Conservation (phyloP, 2,329 filamentous ascomycete genomes). For the Aphanoascus verrucosus region DNA sequence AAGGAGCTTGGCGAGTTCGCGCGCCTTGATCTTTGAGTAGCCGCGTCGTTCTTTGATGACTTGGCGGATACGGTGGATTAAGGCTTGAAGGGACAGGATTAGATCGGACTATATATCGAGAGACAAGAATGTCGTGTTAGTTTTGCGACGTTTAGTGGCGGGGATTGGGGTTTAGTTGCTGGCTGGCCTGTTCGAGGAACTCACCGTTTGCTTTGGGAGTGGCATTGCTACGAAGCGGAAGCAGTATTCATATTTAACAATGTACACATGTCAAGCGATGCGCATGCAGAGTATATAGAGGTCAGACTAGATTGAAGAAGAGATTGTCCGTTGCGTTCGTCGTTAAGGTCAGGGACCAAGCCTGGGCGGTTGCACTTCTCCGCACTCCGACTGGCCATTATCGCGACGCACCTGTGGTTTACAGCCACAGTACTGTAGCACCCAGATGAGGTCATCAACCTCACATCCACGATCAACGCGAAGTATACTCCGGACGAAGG, state of each 20-base stretch:
- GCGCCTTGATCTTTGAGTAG: conserved; percentile 18
- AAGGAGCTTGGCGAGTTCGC: conserved; percentile 19
- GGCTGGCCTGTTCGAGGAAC: background rate
- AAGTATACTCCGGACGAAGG: too few relatives aligned
- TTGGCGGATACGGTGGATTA: conserved; percentile 18
- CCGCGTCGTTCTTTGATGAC: conserved; percentile 19
- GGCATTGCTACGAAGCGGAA: conserved; percentile 12
- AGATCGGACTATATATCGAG: conserved; percentile 15
- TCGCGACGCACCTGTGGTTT: too few relatives aligned
- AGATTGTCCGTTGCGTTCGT: background rate
- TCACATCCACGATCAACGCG: too few relatives aligned
- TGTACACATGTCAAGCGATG: background rate
- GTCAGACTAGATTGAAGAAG: background rate
- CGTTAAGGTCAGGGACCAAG: background rate
- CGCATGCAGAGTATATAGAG: too few relatives aligned
- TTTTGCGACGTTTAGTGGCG: background rate
- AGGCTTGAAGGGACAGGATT: conserved; percentile 17
- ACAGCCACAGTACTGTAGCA: too few relatives aligned
- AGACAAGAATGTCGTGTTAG: background rate
- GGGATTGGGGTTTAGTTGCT: background rate
- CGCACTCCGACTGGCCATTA: too few relatives aligned
- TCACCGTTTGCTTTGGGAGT: conserved; percentile 17
- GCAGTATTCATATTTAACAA: background rate
- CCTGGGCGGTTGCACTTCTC: too few relatives aligned
- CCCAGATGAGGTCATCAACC: too few relatives aligned